phyloP scores from a whole-genome alignment of 1,284 basidiomycete genomes.

The Somion occarium region DNA sequence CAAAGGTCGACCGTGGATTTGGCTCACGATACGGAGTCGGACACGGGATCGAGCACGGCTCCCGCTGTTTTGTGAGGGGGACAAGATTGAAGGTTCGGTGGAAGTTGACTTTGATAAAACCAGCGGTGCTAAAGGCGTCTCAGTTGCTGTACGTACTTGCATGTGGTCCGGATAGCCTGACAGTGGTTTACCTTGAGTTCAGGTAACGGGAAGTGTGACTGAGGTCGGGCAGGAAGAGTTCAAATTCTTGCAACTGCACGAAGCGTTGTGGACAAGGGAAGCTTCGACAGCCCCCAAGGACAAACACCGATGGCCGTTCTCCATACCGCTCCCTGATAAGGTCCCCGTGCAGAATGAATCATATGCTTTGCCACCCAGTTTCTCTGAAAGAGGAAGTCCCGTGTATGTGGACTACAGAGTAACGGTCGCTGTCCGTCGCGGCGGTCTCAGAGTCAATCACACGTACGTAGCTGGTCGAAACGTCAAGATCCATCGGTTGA shows the following conservation, averaged over 20 bases:
- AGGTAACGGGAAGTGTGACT: constrained; percentile 29
- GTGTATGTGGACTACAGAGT: constrained; percentile 37
- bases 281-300: no score
- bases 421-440: constrained; percentile 29
- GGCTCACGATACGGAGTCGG: constrained; percentile 16
- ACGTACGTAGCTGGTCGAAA: constrained; percentile 19
- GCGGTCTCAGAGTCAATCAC: constrained; percentile 28
- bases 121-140: constrained; percentile 13
- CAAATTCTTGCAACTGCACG: constrained; percentile 25
- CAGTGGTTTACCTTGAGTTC: not conserved
- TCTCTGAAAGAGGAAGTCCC: constrained; percentile 33
- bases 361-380: constrained; percentile 32
- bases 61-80: constrained; percentile 16
- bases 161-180: not conserved
- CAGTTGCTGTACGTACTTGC: constrained; percentile 13
- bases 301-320: constrained; percentile 26
- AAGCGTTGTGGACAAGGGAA: constrained; percentile 27
- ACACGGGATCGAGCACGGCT: constrained; percentile 14
- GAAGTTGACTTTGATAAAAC: constrained; percentile 16
- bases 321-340: constrained; percentile 27
- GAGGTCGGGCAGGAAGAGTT: constrained; percentile 34
- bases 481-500: not conserved
- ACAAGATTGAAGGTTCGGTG: constrained; percentile 14
- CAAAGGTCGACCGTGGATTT: constrained; percentile 14
- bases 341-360: constrained; percentile 18